Percentiles rank a stretch among this genome's conserved stretches.
These are phyloP conservation scores for Russula dissimulans DNA, from an alignment of 768 basidiomycete species.

Conservation along the genomic window DNA sequence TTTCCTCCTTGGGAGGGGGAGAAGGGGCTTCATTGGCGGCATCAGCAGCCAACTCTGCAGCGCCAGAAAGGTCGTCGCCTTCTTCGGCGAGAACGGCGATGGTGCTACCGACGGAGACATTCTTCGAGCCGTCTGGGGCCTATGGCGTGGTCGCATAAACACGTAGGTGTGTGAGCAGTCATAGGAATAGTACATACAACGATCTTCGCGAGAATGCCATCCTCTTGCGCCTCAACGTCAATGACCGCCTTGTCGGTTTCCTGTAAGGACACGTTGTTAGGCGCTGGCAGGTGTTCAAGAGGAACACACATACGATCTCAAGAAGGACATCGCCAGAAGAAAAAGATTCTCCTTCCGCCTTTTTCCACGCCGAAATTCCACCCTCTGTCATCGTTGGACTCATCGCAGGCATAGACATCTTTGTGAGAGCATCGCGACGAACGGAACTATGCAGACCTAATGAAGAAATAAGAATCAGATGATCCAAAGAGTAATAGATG, in stretches of 20 bases:
- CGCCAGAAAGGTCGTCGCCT: constrained; percentile 87
- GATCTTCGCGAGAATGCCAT: constrained; percentile 94
- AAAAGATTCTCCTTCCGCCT: constrained; percentile 89
- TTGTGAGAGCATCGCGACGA: constrained; percentile 67
- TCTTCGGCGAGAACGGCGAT: constrained; percentile 93
- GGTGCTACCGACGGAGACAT: constrained; percentile 72
- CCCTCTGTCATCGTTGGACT: constrained; percentile 99
- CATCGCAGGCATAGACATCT: constrained; percentile 97
- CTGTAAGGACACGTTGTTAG: constrained; percentile 31
- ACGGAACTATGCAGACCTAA: constrained; percentile 79
- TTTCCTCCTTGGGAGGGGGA: constrained; percentile 28
- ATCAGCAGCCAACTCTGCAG: constrained; percentile 61
- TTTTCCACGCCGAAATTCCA: constrained; percentile 96
- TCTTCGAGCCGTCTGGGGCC: constrained; percentile 81
- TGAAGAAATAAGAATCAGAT: constrained; percentile 19
- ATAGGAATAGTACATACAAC: constrained; percentile 48
- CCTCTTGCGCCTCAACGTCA: constrained; percentile 98
- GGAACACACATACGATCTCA: constrained; percentile 67
- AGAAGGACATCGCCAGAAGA: constrained; percentile 87
- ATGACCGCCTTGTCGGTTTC: constrained; percentile 99
- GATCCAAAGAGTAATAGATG: constrained; percentile 42
- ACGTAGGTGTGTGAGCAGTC: neutral
- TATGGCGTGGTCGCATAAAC: constrained; percentile 26
- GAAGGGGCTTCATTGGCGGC: constrained; percentile 36
- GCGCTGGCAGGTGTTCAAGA: constrained; percentile 14